These are phyloP conservation scores for Phytophthora litchii DNA, from an alignment of 352 stramenopile genomes.

Conservation along the genomic window DNA sequence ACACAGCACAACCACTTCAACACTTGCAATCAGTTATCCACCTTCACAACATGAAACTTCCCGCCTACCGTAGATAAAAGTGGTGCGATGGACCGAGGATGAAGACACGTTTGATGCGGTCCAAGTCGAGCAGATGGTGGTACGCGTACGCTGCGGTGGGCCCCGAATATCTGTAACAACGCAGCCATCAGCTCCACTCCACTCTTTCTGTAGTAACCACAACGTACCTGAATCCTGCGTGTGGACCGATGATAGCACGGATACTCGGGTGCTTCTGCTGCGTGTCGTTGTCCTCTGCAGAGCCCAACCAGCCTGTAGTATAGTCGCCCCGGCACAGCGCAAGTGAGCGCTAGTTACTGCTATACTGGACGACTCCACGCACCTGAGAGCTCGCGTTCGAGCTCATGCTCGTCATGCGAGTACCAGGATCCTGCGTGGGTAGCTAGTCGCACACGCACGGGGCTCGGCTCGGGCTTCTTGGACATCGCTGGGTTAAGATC, in stretches of 20 bases:
- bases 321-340: conserved; percentile 15
- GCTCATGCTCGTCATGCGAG: conserved; percentile 62
- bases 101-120: conserved; percentile 82
- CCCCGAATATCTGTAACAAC: conserved; percentile 88
- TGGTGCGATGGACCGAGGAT: conserved; percentile 97
- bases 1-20: conserved; percentile 80
- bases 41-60: background rate
- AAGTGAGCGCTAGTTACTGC: background rate
- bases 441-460: conserved; percentile 62
- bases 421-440: conserved; percentile 89
- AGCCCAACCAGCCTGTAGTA: conserved; percentile 59
- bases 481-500: conserved; percentile 29
- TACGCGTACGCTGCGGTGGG: conserved; percentile 95
- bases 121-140: conserved; percentile 80
- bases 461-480: conserved; percentile 43
- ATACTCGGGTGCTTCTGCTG: conserved; percentile 49
- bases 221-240: conserved; percentile 78
- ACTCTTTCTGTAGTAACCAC: background rate
- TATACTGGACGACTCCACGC: conserved; percentile 11
- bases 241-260: conserved; percentile 86
- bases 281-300: conserved; percentile 42
- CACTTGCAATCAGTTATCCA: background rate
- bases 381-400: conserved; percentile 68
- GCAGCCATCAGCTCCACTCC: background rate
- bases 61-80: conserved; percentile 91